Base-by-base conservation (phyloP, 305 asterid species). In the Fraxinus paxiana region DNA sequence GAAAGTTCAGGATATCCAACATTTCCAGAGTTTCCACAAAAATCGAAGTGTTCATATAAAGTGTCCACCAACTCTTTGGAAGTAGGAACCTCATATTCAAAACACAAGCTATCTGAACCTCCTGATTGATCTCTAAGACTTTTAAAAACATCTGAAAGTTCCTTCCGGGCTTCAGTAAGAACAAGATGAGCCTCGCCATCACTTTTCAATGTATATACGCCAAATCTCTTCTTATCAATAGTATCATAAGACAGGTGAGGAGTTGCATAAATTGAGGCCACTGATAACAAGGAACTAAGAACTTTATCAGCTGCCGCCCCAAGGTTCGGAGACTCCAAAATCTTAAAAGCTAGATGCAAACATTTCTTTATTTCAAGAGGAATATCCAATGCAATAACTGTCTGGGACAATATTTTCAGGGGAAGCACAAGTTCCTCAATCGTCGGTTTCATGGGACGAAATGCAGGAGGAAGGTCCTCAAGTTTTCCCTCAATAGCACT, bases 381-480 rank as follows among this genome's bases (percentile, higher is more conserved):
- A 85, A 92, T 71, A 86, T 94, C 97, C 77, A 54, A 83, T 67
- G 67, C 78, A 65, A 85, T 85, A 76, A 78, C 89, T 86, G 87
- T 56, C 51, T 80, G 88, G 79, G 95, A 88, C 84, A 96, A 86
- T 86, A 88, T 84, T 83, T 83, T 86, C 86, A 94, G 81, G 78
- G 97, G 88, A 83, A 90, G 87, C 67, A 86, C 79, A 75, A 90
- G 93, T 86, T 92, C 98, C 91, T 91, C 91, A 56, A 91, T 85
- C 79, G 91, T 86, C 35, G 86, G 84, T 83, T 79, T 91, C 79
- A 83, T 87, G 81, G 95, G 89, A 83, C 86, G 92, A 79, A 96
- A 90, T 56, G 98, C 98, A 84, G 94, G 90, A 35, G 99, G 99
- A 38, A 96, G 93, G 86, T 96, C 98, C 84, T 92, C 97, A 35